Evolutionary conservation across 768 basidiomycete species (phyloP).

Genomic region (Suillus discolor): DNA sequence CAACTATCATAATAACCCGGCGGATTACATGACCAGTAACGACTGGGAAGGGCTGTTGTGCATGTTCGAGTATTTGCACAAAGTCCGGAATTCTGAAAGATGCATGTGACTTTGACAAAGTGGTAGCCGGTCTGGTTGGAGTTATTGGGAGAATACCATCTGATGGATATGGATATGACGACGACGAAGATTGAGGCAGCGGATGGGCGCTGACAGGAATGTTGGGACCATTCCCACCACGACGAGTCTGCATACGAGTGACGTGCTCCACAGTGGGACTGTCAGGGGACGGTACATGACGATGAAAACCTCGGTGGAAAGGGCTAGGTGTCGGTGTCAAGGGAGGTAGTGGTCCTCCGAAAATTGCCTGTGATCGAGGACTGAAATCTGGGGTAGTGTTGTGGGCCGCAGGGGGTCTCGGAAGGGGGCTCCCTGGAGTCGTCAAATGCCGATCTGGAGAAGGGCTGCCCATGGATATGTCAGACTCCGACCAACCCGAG

Average conservation of each 20-base stretch:
- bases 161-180: background rate
- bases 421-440: background rate
- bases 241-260: background rate
- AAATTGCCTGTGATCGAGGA: background rate
- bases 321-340: background rate
- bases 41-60: background rate
- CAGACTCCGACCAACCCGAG: background rate
- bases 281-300: background rate
- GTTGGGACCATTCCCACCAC: background rate
- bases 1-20: constrained; percentile 4
- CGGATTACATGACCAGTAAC: background rate
- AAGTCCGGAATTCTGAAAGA: constrained; percentile 1
- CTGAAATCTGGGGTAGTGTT: background rate
- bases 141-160: background rate
- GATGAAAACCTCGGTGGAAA: background rate
- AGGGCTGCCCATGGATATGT: background rate
- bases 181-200: background rate
- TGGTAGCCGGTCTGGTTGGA: background rate
- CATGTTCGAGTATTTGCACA: background rate
- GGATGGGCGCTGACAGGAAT: too few relatives aligned
- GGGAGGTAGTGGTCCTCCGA: background rate
- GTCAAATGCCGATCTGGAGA: background rate
- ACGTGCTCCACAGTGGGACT: background rate
- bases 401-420: background rate
- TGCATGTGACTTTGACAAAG: background rate